Percentiles rank a stretch among this genome's conserved stretches.
phyloP scores from a whole-genome alignment of 345 rosid genomes.

The rapeseed (Brassica napus) region Da-Ae NC_063435.1:8352001-8352500 shows the following conservation, averaged over 20 bases:
- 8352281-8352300: neutral
- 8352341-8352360: neutral
- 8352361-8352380: neutral
- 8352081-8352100: neutral
- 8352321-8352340: neutral
- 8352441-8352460: neutral
- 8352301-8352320: neutral
- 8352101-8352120: neutral
- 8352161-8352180: too few relatives aligned
- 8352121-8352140: neutral
- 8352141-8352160: neutral
- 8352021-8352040: neutral
- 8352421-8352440: neutral
- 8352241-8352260: neutral
- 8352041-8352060: neutral
- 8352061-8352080: neutral
- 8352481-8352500: neutral
- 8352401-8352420: neutral
- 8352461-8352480: constrained; percentile 1
- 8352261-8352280: neutral
- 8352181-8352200: too few relatives aligned
- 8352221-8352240: neutral
- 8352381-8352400: neutral
- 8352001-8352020: too few relatives aligned
- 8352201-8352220: neutral